Conservation (phyloP, 192 early-diverging fungal species). For the Mortierella claussenii region DNA sequence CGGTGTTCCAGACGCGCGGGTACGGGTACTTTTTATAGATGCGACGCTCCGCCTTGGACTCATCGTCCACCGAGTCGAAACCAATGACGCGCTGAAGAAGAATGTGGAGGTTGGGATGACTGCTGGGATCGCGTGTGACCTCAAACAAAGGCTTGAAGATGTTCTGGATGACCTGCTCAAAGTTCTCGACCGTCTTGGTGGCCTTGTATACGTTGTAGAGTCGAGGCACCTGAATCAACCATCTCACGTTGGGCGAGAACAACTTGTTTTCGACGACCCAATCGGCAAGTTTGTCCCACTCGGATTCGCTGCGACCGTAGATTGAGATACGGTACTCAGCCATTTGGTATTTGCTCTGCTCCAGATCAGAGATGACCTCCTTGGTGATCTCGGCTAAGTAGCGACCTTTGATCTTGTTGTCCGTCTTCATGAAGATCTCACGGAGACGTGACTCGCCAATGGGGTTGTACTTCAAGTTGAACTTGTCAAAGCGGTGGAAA, state of each 20-base stretch:
- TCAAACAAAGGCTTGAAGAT: conserved; percentile 94
- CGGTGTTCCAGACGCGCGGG: conserved; percentile 70
- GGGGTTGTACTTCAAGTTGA: conserved; percentile 98
- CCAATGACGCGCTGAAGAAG: conserved; percentile 96
- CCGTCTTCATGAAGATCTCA: conserved; percentile 98
- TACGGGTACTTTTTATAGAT: conserved; percentile 88
- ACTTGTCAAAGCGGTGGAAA: conserved; percentile 98
- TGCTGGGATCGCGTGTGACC: conserved; percentile 84
- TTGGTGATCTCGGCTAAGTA: conserved; percentile 96
- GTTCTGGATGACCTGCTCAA: conserved; percentile 86
- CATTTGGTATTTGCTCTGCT: conserved; percentile 96
- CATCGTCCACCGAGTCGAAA: conserved; percentile 96
- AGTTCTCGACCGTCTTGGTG: conserved; percentile 71
- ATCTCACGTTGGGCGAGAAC: conserved; percentile 91
- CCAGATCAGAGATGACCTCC: conserved; percentile 93
- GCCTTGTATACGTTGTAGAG: conserved; percentile 92
- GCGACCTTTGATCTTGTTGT: conserved; percentile 89
- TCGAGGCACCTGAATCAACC: conserved; percentile 95
- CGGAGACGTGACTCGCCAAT: conserved; percentile 94
- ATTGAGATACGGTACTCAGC: conserved; percentile 96
- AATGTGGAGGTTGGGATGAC: conserved; percentile 92
- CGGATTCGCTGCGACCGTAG: conserved; percentile 86
- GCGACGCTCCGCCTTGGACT: conserved; percentile 90
- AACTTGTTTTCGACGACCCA: conserved; percentile 95
- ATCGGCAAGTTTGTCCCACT: conserved; percentile 96